Evolutionary conservation across 306 rosid species (phyloP).

Genomic region (Ziziphus jujuba): DNA sequence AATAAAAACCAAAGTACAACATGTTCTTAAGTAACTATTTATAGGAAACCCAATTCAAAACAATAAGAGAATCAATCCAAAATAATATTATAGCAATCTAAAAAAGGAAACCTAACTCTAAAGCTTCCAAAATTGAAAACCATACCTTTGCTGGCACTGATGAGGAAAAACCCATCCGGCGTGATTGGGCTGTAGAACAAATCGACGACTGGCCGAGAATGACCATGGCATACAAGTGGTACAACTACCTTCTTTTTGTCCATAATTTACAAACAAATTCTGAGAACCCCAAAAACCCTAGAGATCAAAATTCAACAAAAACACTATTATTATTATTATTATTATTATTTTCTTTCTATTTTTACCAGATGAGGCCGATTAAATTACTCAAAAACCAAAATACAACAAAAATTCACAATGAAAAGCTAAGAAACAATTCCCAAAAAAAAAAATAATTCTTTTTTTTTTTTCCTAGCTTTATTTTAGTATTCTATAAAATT

Average conservation of each 20-base stretch:
- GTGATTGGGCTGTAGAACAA: slow-evolving; percentile 83
- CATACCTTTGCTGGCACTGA: slow-evolving; percentile 96
- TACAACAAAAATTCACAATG: too few relatives aligned
- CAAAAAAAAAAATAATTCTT: too few relatives aligned
- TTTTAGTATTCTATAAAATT: too few relatives aligned
- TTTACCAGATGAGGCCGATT: too few relatives aligned
- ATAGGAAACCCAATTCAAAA: not conserved
- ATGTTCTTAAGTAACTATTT: not conserved
- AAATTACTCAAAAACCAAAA: too few relatives aligned
- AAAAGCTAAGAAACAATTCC: too few relatives aligned
- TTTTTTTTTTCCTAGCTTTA: too few relatives aligned
- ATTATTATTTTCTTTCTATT: too few relatives aligned
- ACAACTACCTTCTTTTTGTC: slow-evolving; percentile 72
- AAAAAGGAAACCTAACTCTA: not conserved
- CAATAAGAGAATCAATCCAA: not conserved
- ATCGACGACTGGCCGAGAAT: slow-evolving; percentile 88
- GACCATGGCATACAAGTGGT: slow-evolving; percentile 85
- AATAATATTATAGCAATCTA: not conserved
- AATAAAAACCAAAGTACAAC: not conserved
- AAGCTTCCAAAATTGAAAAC: not conserved
- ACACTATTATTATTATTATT: too few relatives aligned
- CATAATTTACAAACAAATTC: slow-evolving; percentile 31
- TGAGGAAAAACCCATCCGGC: slow-evolving; percentile 83
- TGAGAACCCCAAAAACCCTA: not conserved
- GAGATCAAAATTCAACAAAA: not conserved